Evolutionary conservation across 108 stramenopile genomes (phyloP).

Genomic region (Aureococcus anophagefferens): DNA sequence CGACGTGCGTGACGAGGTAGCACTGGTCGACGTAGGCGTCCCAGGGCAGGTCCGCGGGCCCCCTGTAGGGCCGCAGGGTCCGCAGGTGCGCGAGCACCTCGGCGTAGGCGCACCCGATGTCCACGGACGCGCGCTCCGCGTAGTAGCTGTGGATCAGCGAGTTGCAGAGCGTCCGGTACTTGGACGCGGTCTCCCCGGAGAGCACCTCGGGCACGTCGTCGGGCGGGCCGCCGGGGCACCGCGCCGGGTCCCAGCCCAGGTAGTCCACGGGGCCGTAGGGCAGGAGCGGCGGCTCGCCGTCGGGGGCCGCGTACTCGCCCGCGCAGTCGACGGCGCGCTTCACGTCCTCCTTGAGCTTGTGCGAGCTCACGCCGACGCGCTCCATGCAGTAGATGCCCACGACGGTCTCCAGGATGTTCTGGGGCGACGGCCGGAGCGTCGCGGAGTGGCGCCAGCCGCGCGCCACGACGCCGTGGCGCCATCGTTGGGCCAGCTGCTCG

Average conservation of each 20-base stretch:
- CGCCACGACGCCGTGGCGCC: neutral
- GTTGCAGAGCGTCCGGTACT: conserved; percentile 9
- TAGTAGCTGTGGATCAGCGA: conserved; percentile 12
- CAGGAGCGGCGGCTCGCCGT: neutral
- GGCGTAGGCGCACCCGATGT: conserved; percentile 9
- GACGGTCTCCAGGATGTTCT: conserved; percentile 12
- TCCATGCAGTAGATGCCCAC: conserved; percentile 18
- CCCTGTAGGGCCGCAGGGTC: conserved; percentile 8
- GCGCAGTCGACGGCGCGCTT: neutral
- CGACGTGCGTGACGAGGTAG: conserved; percentile 22
- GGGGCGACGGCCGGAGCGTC: conserved; percentile 12
- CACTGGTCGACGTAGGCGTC: conserved; percentile 10
- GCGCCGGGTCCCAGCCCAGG: conserved; percentile 15
- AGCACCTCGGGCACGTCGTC: conserved; percentile 2
- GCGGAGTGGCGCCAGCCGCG: conserved; percentile 4
- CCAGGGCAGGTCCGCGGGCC: conserved; percentile 3
- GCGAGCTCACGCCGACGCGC: conserved; percentile 6
- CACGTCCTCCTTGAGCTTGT: conserved; percentile 12
- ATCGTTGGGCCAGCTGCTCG: conserved; percentile 15
- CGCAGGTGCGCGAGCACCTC: neutral
- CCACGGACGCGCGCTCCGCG: conserved; percentile 7
- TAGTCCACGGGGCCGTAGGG: conserved; percentile 11
- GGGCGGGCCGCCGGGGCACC: neutral
- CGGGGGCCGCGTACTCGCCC: neutral
- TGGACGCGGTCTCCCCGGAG: neutral